Evolutionary conservation across 306 rosid genomes (phyloP).

Genomic region (Fagus crenata): DNA sequence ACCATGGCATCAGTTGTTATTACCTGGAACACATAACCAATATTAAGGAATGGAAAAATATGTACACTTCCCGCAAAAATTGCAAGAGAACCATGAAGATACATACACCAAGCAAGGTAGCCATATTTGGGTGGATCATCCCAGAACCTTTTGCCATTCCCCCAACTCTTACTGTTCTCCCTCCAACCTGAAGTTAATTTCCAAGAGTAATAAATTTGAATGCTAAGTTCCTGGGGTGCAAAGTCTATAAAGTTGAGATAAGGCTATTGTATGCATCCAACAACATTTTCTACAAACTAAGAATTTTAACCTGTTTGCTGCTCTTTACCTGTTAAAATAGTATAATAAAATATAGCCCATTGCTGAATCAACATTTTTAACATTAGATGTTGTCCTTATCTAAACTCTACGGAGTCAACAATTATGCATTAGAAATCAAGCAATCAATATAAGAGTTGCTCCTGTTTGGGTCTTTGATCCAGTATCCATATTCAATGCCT

Average conservation of each 20-base stretch:
- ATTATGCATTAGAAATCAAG: not conserved
- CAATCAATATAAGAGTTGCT: too few relatives aligned
- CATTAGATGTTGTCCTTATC: not conserved
- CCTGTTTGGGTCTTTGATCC: not conserved
- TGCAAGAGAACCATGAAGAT: constrained; percentile 28
- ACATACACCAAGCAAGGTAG: constrained; percentile 93
- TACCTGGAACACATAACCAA: constrained; percentile 46
- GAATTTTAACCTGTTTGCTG: not conserved
- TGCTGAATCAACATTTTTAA: not conserved
- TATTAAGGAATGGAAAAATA: not conserved
- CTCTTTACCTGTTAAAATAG: not conserved
- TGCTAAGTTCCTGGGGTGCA: not conserved
- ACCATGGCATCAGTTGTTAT: constrained; percentile 90
- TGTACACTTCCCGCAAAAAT: constrained; percentile 11
- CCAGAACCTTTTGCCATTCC: constrained; percentile 99
- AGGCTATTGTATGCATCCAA: not conserved
- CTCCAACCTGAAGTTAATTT: constrained; percentile 56
- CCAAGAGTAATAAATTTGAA: not conserved
- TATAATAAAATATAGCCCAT: not conserved
- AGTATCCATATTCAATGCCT: constrained; percentile 12
- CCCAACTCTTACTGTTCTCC: constrained; percentile 65
- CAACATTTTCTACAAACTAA: not conserved
- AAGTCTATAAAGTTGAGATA: not conserved
- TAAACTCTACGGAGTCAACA: not conserved
- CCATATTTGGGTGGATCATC: constrained; percentile 99